Evolutionary conservation across 371 early-diverging fungal species (phyloP).

Genomic region (Apophysomyces variabilis): DNA sequence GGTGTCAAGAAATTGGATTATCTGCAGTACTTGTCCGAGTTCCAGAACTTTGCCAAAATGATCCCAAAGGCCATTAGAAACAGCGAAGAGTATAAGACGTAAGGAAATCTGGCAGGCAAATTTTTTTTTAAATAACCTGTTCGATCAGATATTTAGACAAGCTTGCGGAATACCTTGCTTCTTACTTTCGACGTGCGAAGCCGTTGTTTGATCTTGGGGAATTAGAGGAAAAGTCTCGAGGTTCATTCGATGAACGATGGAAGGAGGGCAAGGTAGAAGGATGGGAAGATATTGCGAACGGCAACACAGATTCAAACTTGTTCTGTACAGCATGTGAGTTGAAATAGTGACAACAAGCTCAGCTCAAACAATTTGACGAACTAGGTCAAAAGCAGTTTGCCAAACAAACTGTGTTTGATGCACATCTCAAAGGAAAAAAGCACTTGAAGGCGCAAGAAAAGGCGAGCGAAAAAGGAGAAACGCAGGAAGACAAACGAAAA

Average conservation of each 20-base stretch:
- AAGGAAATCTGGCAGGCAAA: conserved; percentile 13
- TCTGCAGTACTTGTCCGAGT: conserved; percentile 75
- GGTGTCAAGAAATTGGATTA: conserved; percentile 77
- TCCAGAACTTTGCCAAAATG: conserved; percentile 68
- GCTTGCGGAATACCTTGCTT: conserved; percentile 71
- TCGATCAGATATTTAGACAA: conserved; percentile 67
- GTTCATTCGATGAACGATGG: conserved; percentile 71
- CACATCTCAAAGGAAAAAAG: conserved; percentile 88
- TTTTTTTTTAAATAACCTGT: background rate
- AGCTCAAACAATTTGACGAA: background rate
- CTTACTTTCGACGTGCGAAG: conserved; percentile 76
- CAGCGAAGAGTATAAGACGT: conserved; percentile 63
- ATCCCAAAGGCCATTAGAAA: conserved; percentile 68
- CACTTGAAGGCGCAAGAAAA: conserved; percentile 83
- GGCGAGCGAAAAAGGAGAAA: conserved; percentile 43
- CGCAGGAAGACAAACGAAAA: conserved; percentile 57
- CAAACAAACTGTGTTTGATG: conserved; percentile 84
- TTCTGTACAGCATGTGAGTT: conserved; percentile 83
- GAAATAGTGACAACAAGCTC: background rate
- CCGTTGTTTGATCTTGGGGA: conserved; percentile 78
- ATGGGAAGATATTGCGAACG: conserved; percentile 62
- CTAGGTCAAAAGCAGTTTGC: conserved; percentile 79
- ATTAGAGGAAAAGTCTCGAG: conserved; percentile 51
- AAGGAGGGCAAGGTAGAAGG: conserved; percentile 59
- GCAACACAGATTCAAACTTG: conserved; percentile 43